These are phyloP conservation scores for Fraxinus baroniana DNA, from an alignment of 305 asterid genomes.

Conservation along the genomic window DNA sequence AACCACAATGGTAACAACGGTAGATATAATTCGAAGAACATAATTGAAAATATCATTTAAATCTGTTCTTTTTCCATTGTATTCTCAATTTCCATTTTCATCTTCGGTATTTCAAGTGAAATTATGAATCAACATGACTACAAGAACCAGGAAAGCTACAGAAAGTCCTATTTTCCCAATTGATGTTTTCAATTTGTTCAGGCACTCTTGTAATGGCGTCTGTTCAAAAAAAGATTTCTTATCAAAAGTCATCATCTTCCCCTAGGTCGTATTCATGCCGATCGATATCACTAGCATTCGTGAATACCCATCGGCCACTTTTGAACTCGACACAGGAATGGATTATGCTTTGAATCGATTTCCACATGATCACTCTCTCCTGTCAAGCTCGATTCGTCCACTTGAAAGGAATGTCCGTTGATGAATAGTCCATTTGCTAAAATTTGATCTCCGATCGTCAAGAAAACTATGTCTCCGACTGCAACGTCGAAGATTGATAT, in stretches of 20 bases:
- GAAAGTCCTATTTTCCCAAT: conserved; percentile 53
- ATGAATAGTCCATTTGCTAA: conserved; percentile 55
- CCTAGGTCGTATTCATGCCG: conserved; percentile 61
- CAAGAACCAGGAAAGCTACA: conserved; percentile 44
- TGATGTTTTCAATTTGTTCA: conserved; percentile 36
- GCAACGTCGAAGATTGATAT: conserved; percentile 46
- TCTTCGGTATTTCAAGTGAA: conserved; percentile 50
- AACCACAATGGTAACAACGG: conserved; percentile 56
- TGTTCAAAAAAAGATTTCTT: conserved; percentile 37
- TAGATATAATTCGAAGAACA: conserved; percentile 39
- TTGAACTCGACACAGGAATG: conserved; percentile 44
- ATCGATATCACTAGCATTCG: conserved; percentile 52
- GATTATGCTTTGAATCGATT: conserved; percentile 29
- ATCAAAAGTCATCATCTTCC: conserved; percentile 62
- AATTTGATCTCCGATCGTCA: conserved; percentile 55
- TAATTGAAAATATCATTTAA: conserved; percentile 46
- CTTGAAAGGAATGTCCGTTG: conserved; percentile 45
- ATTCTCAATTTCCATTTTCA: conserved; percentile 21
- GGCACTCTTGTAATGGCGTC: conserved; percentile 52
- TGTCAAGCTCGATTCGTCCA: conserved; percentile 70
- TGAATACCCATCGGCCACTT: conserved; percentile 48
- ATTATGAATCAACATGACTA: conserved; percentile 45
- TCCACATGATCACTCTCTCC: conserved; percentile 58
- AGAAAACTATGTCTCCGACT: conserved; percentile 48
- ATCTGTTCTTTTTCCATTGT: conserved; percentile 31